Base-by-base conservation (phyloP, 1,284 basidiomycete species). In the Austropuccinia psidii region DNA sequence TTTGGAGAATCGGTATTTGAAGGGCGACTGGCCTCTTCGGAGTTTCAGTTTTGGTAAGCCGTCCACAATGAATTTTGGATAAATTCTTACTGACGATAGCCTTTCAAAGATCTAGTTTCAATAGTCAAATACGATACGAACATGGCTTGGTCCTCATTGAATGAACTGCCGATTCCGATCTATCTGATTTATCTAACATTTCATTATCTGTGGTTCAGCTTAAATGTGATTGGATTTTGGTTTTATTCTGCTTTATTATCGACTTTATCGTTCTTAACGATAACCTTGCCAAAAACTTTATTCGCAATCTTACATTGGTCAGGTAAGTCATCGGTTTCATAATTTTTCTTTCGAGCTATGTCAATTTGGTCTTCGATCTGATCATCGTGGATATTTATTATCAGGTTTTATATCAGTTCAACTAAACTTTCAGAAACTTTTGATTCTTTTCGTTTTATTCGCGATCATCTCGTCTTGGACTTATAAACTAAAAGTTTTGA, bases 401-500 rank as follows among this genome's bases (percentile, higher is more conserved):
- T 57, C 55, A 69, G 45, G 75, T 60, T 76, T 49, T 35, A 55
- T 61, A 31, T 43, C 27, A 60, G 52, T 41, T 35, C 81, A 93
- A 86, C 85, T 95, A 62, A 91, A 91, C 76, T 93, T 94, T 80
- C 93, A 90, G 84, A 90, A 89, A 58, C 88, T 94, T 76, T 87
- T 89, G 11, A 84, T 89, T 67, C 85, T 95, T 17, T 90, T 92
- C 76, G 82, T 83, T 19, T 83, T 87, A 4, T 87, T 87, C 1
- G 84, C 85, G 1, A 84, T 90, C 62, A 87, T 85, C 1, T 79
- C 91, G 33, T 90, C 91, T 81, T 90, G 62, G 52, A 62, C 92
- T 77, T 88, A 89, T 84, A 89, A 69, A 55, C 35, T 60, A 2
- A 66, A 78, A 64, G 83, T 82, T 75, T 78, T 83, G 61, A 83